These are phyloP conservation scores for Lactifluus hygrophoroides DNA, from an alignment of 768 basidiomycete genomes.

Conservation along the genomic window DNA sequence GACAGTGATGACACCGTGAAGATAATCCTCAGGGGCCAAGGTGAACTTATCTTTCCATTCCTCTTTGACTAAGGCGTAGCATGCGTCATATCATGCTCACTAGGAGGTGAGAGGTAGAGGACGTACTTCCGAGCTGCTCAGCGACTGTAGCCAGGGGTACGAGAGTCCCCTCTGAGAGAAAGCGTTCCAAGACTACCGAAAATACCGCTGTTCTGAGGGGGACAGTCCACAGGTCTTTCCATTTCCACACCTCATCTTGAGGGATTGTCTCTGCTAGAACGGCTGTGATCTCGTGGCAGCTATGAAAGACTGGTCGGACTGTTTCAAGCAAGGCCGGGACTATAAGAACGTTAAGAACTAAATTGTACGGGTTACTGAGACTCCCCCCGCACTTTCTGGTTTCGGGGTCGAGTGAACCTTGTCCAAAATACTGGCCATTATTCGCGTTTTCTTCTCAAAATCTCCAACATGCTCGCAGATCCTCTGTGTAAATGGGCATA, in stretches of 20 bases:
- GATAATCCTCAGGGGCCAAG: conserved; percentile 68
- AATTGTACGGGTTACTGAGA: background rate
- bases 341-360: conserved; percentile 24
- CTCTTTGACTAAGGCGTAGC: conserved; percentile 41
- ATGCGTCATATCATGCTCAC: background rate
- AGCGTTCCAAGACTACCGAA: conserved; percentile 56
- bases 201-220: conserved; percentile 62
- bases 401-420: conserved; percentile 69
- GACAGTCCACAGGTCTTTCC: conserved; percentile 78
- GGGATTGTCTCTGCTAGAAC: conserved; percentile 55
- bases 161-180: conserved; percentile 49
- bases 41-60: conserved; percentile 62
- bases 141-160: conserved; percentile 45
- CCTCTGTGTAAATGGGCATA: conserved; percentile 39
- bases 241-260: conserved; percentile 69
- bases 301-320: conserved; percentile 45
- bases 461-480: conserved; percentile 69
- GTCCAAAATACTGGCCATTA: conserved; percentile 67
- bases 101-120: background rate
- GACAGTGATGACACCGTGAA: conserved; percentile 68
- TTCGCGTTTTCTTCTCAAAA: conserved; percentile 66
- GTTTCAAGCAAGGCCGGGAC: conserved; percentile 53
- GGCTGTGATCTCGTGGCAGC: conserved; percentile 43
- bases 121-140: conserved; percentile 60
- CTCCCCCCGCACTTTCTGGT: conserved; percentile 41